These are phyloP conservation scores for Tylopilus cervinicoccineus DNA, from an alignment of 768 basidiomycete species.

Conservation along the genomic window DNA sequence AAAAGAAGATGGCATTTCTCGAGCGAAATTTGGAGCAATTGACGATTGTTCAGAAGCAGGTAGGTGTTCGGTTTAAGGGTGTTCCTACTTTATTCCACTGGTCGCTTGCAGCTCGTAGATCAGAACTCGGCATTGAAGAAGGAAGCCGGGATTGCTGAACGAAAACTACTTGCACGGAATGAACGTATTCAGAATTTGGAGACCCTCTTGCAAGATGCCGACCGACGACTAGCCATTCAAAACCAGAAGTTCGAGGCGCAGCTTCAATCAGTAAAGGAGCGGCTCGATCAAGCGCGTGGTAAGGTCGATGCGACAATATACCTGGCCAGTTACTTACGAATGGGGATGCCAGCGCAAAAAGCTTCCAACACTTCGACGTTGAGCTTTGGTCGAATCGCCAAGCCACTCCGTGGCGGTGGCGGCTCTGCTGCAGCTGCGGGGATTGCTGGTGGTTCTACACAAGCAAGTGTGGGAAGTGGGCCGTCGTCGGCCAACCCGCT, in stretches of 20 bases:
- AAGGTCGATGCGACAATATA: constrained; percentile 27
- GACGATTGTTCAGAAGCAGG: constrained; percentile 96
- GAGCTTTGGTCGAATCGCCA: constrained; percentile 92
- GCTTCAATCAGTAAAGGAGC: constrained; percentile 86
- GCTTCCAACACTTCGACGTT: constrained; percentile 64
- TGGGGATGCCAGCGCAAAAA: constrained; percentile 63
- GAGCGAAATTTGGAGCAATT: constrained; percentile 95
- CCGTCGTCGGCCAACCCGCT: constrained; percentile 60
- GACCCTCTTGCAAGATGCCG: constrained; percentile 87
- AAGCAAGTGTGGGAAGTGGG: constrained; percentile 39
- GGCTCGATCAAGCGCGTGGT: constrained; percentile 92
- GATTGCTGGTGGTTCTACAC: constrained; percentile 36
- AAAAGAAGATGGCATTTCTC: constrained; percentile 99
- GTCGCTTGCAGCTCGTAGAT: constrained; percentile 77
- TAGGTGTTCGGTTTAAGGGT: constrained; percentile 29
- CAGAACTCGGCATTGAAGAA: constrained; percentile 97
- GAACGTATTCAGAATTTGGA: constrained; percentile 98
- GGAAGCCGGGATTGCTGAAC: constrained; percentile 94
- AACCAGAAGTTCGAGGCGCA: constrained; percentile 96
- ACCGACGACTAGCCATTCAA: constrained; percentile 86
- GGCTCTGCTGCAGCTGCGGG: constrained; percentile 46
- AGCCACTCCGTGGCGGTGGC: constrained; percentile 92
- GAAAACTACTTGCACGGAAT: constrained; percentile 92
- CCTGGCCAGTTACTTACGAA: constrained; percentile 19
- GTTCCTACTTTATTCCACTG: constrained; percentile 5